These are phyloP conservation scores for Phytomonas sp. DNA, from an alignment of 208 protist genomes.

Conservation along the genomic window DNA sequence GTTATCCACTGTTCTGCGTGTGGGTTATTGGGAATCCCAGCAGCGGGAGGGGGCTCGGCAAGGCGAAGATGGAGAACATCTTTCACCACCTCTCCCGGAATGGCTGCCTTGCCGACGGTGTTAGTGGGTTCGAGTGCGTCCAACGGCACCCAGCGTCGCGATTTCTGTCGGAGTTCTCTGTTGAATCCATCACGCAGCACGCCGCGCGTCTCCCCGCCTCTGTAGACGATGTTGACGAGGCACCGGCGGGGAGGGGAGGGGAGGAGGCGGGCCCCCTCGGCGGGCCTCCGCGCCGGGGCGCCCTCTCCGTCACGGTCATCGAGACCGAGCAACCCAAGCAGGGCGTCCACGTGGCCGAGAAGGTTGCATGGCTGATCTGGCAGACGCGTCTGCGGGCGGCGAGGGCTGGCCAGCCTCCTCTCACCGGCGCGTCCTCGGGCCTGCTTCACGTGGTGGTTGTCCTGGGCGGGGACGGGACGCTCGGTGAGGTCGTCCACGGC, in stretches of 20 bases:
- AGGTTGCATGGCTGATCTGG: neutral
- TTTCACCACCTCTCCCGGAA: constrained; percentile 10
- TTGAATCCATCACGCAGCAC: neutral
- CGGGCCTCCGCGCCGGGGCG: neutral
- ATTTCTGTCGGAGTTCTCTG: constrained; percentile 4
- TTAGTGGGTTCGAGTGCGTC: constrained; percentile 3
- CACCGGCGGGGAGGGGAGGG: neutral
- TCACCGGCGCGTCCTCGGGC: neutral
- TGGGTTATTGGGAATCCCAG: constrained; percentile 60
- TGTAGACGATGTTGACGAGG: neutral
- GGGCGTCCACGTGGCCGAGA: neutral
- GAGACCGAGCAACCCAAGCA: neutral
- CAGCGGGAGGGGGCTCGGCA: constrained; percentile 31
- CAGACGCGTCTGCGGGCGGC: no score
- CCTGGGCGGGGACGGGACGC: constrained; percentile 71
- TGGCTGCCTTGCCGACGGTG: constrained; percentile 4
- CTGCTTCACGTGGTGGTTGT: constrained; percentile 24
- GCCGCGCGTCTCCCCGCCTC: neutral
- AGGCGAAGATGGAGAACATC: constrained; percentile 12
- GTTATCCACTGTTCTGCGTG: constrained; percentile 10
- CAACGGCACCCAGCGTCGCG: constrained; percentile 11
- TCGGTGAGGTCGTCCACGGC: constrained; percentile 75
- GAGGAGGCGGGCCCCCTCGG: no score
- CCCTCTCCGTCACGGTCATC: neutral
- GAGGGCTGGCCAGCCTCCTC: no score